Evolutionary conservation across 2,329 filamentous ascomycete species (phyloP).

Genomic region (Phialemoniopsis sp.): DNA sequence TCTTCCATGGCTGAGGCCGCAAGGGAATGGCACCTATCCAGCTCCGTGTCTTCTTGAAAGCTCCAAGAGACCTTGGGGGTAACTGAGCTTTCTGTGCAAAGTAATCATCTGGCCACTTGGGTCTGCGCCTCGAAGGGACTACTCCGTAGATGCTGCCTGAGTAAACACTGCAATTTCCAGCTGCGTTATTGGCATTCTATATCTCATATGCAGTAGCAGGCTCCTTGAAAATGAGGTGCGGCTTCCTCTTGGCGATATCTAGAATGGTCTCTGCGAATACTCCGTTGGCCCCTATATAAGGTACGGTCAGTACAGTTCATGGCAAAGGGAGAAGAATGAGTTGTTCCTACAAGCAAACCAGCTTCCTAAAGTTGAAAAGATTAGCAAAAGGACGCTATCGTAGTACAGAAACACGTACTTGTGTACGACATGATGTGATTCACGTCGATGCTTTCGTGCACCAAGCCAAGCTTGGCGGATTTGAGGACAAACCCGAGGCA

Average conservation of each 20-base stretch:
- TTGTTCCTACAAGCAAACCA: constrained; percentile 76
- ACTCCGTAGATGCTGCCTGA: too few species aligned
- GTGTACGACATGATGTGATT: constrained; percentile 66
- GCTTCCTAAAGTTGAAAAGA: constrained; percentile 44
- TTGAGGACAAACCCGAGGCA: constrained; percentile 72
- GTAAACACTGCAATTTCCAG: too few species aligned
- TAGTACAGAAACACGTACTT: constrained; percentile 40
- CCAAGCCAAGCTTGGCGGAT: constrained; percentile 70
- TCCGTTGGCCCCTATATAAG: constrained; percentile 76
- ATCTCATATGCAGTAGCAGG: constrained; percentile 56
- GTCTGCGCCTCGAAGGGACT: too few species aligned
- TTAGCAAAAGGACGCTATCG: constrained; percentile 4
- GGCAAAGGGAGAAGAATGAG: too few species aligned
- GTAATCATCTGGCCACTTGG: too few species aligned
- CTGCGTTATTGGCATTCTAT: constrained; percentile 11
- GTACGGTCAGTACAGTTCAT: too few species aligned
- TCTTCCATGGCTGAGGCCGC: too few species aligned
- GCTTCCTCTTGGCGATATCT: constrained; percentile 83
- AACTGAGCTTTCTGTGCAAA: too few species aligned
- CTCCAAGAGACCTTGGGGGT: too few species aligned
- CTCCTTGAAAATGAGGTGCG: constrained; percentile 75
- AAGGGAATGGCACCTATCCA: too few species aligned
- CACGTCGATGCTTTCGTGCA: constrained; percentile 92
- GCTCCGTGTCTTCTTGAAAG: too few species aligned
- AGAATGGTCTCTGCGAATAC: constrained; percentile 92